Percentiles rank a stretch among this genome's conserved stretches.
These are phyloP conservation scores for Brassica juncea DNA, from an alignment of 345 rosid genomes.

Conservation along the genomic window DNA sequence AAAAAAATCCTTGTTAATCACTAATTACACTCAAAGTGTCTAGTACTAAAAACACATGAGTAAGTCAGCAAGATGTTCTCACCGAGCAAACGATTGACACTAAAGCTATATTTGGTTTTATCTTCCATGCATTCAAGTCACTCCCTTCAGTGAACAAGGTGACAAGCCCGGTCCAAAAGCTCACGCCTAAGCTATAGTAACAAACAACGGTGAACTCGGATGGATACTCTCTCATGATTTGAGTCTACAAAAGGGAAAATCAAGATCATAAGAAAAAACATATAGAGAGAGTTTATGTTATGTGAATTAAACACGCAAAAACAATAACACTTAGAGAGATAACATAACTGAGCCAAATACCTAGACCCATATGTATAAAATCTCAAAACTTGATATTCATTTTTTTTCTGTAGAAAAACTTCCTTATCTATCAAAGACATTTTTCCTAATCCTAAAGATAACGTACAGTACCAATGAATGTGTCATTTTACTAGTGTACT, in stretches of 20 bases:
- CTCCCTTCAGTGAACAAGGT: constrained; percentile 54
- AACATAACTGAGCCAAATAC: too few relatives aligned
- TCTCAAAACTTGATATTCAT: too few relatives aligned
- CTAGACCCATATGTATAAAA: too few relatives aligned
- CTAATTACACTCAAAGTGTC: not conserved
- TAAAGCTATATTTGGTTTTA: constrained; percentile 56
- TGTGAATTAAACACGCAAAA: too few relatives aligned
- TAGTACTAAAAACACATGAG: not conserved
- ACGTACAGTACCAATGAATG: too few relatives aligned
- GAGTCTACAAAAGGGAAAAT: constrained; percentile 47
- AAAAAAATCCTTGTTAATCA: not conserved
- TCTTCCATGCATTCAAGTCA: constrained; percentile 61
- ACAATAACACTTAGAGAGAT: too few relatives aligned
- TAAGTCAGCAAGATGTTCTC: constrained; percentile 34
- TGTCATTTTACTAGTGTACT: too few relatives aligned
- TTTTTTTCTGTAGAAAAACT: too few relatives aligned
- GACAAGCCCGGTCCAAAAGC: constrained; percentile 58
- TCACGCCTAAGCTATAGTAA: constrained; percentile 69
- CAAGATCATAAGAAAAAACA: not conserved
- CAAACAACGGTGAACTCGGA: constrained; percentile 81
- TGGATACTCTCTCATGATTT: constrained; percentile 85
- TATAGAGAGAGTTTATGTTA: not conserved
- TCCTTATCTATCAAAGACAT: too few relatives aligned
- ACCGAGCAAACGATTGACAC: constrained; percentile 80
- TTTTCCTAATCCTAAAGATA: too few relatives aligned